A percentile compares a stretch with the other conserved stretches of the same genome.
Evolutionary conservation across 768 basidiomycete genomes (phyloP).

Genomic region (Inosperma sp.): DNA sequence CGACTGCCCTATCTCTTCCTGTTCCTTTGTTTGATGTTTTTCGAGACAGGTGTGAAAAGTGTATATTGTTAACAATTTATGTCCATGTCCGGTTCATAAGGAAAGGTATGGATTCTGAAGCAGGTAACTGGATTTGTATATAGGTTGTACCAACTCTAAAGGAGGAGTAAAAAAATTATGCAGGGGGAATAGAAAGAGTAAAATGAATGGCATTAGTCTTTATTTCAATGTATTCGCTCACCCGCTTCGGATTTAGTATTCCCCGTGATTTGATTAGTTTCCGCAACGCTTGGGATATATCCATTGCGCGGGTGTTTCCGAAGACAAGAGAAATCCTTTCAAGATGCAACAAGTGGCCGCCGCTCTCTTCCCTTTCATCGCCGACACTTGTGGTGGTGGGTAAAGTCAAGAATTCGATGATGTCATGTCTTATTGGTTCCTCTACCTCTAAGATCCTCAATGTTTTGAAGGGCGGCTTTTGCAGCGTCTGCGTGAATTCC

Average conservation of each 20-base stretch:
- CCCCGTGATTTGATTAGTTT: neutral
- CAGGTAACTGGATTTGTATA: no score
- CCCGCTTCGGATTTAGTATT: neutral
- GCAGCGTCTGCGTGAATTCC: neutral
- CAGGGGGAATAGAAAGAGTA: neutral
- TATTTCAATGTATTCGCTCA: neutral
- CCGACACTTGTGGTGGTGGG: neutral
- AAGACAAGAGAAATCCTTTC: neutral
- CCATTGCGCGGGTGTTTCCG: neutral
- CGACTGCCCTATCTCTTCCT: no score
- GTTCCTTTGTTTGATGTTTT: no score
- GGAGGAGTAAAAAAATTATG: no score
- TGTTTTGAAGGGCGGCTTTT: neutral
- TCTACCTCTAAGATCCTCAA: neutral
- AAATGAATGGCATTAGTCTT: neutral
- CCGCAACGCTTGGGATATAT: neutral
- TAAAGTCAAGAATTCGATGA: neutral
- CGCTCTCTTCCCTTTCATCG: neutral
- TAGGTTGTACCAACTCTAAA: no score
- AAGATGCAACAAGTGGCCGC: neutral
- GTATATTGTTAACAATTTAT: no score
- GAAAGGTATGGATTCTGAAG: no score
- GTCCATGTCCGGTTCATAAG: no score
- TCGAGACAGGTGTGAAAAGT: no score
- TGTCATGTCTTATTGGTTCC: neutral